Evolutionary conservation across 768 basidiomycete species (phyloP), one percentile per base, ranked within the genome.

Genomic region (Panaeolus papilionaceus): DNA sequence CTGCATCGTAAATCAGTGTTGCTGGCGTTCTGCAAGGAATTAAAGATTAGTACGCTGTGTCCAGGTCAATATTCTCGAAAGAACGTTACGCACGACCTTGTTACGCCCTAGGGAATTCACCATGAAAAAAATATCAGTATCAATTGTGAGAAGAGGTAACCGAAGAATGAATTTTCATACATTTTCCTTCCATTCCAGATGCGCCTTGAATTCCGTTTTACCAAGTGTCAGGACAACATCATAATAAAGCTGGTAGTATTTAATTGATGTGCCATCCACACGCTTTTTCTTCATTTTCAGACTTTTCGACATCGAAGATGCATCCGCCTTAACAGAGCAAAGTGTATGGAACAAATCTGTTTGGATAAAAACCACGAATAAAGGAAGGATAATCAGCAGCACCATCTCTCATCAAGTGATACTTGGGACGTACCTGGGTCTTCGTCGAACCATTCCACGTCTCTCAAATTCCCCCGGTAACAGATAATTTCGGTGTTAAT

Each of bases 141-240:
- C 7, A 39, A 42, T 42, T 42, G 12, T 12, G 16, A 10, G 42
- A 39, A 39, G 38, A 45, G 10, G 44, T 11, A 8, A 16, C 9
- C 16, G 44, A 12, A 7, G 47, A 49, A n/a, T 4, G 18, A 11
- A 26, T 20, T 6, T 18, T 14, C 66, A 10, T 45, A 64, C 67
- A 8, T 67, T 23, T 39, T 67, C 67, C 4, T 39, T 39, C 85
- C 85, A 87, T 38, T 75, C 72, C 63, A 87, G 76, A 51, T 85
- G 81, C 0, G 83, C 85, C 65, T 76, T 79, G 63, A 85, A 72
- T 66, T 87, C 86, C 1, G 86, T 86, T 40, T 82, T 69, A 2
- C 85, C 86, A 65, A 87, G 83, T 2, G 80, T 72, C n/a, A 87
- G 67, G 18, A 85, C 71, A 0, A 86, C 71, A 18, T 80, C 77